Conservation (phyloP, 495 filamentous ascomycete genomes). For the Trichoderma parareesei region DNA sequence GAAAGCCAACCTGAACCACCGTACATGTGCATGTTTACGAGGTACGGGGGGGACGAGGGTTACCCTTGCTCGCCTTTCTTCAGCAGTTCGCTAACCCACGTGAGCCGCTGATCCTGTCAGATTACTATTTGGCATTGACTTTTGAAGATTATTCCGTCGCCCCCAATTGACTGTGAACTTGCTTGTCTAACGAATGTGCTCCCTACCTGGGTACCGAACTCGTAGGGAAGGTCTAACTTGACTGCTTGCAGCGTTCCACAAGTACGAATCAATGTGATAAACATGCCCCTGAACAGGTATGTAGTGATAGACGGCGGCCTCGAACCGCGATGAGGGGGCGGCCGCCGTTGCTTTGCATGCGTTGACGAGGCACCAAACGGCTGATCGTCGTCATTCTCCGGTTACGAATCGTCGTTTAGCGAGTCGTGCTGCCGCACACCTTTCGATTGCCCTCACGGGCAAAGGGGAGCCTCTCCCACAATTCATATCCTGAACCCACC, state of each 20-base stretch:
- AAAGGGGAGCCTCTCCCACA: not conserved
- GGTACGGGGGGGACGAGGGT: too few species aligned
- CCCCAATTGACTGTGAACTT: too few species aligned
- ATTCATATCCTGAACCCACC: not conserved
- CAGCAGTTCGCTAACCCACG: constrained; percentile 1
- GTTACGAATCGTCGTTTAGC: not conserved
- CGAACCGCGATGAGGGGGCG: not conserved
- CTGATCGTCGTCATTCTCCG: not conserved
- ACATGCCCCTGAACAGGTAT: too few species aligned
- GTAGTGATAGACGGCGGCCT: too few species aligned
- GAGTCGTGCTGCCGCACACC: not conserved
- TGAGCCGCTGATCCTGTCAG: not conserved
- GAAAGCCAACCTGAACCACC: not conserved
- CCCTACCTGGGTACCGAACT: too few species aligned
- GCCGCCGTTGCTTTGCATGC: not conserved
- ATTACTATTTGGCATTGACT: not conserved
- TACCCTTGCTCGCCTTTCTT: not conserved
- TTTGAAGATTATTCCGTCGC: too few species aligned
- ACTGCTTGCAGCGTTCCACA: too few species aligned
- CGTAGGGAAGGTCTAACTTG: too few species aligned
- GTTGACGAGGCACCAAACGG: not conserved
- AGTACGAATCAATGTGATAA: too few species aligned
- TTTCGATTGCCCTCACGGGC: not conserved
- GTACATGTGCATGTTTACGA: not conserved
- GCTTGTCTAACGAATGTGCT: too few species aligned